Conservation (phyloP, 768 basidiomycete genomes). For the Tricholoma sp. region DNA sequence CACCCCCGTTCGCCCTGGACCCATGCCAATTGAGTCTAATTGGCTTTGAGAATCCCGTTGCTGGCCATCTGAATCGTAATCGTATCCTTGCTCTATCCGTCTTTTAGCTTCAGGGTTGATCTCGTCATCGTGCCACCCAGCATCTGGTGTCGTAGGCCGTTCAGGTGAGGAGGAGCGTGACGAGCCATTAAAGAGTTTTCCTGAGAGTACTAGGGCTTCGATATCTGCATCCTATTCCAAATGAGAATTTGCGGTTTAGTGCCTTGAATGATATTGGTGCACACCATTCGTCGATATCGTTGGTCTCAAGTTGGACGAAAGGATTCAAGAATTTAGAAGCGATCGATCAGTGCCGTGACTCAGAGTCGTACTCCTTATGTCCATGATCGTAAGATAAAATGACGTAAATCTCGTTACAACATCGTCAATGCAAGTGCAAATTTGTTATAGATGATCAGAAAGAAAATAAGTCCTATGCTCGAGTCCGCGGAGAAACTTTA, state of each 20-base stretch:
- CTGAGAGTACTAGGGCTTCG: constrained; percentile 41
- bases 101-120: constrained; percentile 32
- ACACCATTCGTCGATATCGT: not conserved
- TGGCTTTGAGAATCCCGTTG: constrained; percentile 30
- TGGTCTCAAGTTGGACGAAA: not conserved
- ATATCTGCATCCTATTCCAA: constrained; percentile 20
- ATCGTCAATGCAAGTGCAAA: not conserved
- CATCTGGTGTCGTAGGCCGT: constrained; percentile 57
- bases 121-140: constrained; percentile 53
- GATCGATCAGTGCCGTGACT: not conserved
- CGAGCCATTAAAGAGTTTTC: constrained; percentile 60
- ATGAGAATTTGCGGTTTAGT: constrained; percentile 2
- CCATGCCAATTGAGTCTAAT: constrained; percentile 74
- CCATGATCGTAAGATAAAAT: not conserved
- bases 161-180: constrained; percentile 58
- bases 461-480: constrained; percentile 13
- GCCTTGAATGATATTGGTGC: not conserved
- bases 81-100: constrained; percentile 31
- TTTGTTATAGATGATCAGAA: not conserved
- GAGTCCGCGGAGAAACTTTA: constrained; percentile 58
- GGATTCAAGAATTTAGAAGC: not conserved
- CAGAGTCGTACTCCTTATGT: too few species aligned
- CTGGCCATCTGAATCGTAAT: constrained; percentile 39
- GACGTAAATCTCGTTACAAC: not conserved
- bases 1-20: constrained; percentile 81